Conservation (phyloP, 495 filamentous ascomycete genomes). For the Pyrenula aspistea region DNA sequence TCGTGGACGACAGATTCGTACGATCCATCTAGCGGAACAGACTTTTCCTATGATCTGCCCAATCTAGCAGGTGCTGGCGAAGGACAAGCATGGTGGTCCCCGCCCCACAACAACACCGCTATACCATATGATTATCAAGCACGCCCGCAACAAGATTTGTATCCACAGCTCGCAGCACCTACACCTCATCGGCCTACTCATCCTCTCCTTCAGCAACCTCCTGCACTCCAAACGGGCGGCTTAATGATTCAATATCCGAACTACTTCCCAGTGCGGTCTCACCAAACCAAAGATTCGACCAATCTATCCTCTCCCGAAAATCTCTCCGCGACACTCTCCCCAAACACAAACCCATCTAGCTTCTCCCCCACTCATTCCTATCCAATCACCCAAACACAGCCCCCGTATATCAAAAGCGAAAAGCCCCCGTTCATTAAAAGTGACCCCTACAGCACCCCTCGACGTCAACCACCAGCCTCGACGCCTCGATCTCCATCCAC, state of each 20-base stretch:
- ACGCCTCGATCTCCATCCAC: conserved; percentile 19
- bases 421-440: conserved; percentile 14
- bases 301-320: conserved; percentile 15
- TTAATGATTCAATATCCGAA: conserved; percentile 32
- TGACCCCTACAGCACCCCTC: conserved; percentile 4
- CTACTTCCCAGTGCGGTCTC: not conserved
- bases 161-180: conserved; percentile 21
- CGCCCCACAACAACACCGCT: conserved; percentile 19
- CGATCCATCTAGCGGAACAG: conserved; percentile 10
- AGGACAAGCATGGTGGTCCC: conserved; percentile 32
- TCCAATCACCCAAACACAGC: conserved; percentile 11
- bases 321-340: conserved; percentile 4
- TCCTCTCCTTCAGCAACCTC: conserved; percentile 3
- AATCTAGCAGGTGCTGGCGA: conserved; percentile 28
- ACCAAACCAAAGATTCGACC: conserved; percentile 23
- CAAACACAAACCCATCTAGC: conserved; percentile 5
- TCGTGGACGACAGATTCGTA: conserved; percentile 35
- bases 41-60: conserved; percentile 12
- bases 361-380: conserved; percentile 16
- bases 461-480: conserved; percentile 1
- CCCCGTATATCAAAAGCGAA: conserved; percentile 15
- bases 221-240: conserved; percentile 30
- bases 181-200: conserved; percentile 14
- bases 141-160: conserved; percentile 21
- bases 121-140: conserved; percentile 11